These are phyloP conservation scores for Solanum pimpinellifolium DNA, from an alignment of 257 asterid species.

Conservation along the genomic window DNA sequence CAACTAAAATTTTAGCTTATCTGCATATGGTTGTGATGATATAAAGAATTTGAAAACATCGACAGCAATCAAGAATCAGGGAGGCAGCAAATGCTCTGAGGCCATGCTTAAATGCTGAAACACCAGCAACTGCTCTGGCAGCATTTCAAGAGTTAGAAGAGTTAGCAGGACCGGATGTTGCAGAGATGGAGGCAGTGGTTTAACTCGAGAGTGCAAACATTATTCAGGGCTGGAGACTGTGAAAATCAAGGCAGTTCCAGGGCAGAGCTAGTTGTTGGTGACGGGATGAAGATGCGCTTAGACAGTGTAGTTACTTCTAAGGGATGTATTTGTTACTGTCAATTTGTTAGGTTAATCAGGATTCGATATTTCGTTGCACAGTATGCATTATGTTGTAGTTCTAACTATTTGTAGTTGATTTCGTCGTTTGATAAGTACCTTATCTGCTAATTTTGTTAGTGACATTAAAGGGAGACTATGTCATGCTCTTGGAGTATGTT, in stretches of 20 bases:
- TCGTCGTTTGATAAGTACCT: not conserved
- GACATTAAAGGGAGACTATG: not conserved
- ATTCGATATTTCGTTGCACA: not conserved
- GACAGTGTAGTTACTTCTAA: not conserved
- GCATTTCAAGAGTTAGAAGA: constrained; percentile 54
- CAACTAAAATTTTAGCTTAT: not conserved
- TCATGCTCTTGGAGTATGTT: not conserved
- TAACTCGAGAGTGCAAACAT: not conserved
- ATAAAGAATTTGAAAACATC: not conserved
- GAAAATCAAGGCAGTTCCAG: not conserved
- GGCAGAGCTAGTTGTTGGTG: not conserved
- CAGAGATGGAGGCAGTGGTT: not conserved
- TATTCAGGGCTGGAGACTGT: not conserved
- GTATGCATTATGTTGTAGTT: not conserved
- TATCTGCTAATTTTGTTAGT: not conserved
- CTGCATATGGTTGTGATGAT: not conserved
- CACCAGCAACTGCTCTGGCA: constrained; percentile 25
- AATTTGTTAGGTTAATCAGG: not conserved
- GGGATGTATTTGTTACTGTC: not conserved
- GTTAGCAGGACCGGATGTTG: constrained; percentile 8
- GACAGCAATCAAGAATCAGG: constrained; percentile 49
- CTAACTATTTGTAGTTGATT: not conserved
- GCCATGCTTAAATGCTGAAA: constrained; percentile 37
- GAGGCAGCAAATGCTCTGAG: constrained; percentile 29
- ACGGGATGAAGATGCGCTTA: not conserved